phyloP scores from a whole-genome alignment of 2,329 filamentous ascomycete species.

The Claviceps cyperi region DNA sequence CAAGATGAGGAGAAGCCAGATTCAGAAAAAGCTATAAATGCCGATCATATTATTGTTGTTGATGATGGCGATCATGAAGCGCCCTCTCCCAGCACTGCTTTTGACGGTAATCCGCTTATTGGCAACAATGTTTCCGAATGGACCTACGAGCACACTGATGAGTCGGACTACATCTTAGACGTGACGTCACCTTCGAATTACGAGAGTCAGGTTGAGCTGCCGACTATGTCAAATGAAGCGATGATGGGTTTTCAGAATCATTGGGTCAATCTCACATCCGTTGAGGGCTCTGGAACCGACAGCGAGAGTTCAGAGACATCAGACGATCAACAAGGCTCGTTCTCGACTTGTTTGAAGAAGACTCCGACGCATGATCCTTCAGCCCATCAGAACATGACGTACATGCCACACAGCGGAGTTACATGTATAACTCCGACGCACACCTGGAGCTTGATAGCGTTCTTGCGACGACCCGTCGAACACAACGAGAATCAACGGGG shows the following conservation, averaged over 20 bases:
- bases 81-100: background rate
- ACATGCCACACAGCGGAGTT: conserved; percentile 20
- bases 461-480: conserved; percentile 10
- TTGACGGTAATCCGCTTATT: background rate
- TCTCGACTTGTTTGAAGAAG: conserved; percentile 3
- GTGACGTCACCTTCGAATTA: background rate
- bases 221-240: background rate
- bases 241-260: background rate
- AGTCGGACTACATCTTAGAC: background rate
- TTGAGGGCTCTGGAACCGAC: background rate
- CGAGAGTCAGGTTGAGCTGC: background rate
- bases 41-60: too few relatives aligned
- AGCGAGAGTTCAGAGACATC: background rate
- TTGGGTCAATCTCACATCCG: background rate
- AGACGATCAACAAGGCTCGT: background rate
- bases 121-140: background rate
- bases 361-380: background rate
- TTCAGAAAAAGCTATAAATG: too few relatives aligned
- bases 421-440: conserved; percentile 9
- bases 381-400: conserved; percentile 18
- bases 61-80: background rate
- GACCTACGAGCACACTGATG: background rate
- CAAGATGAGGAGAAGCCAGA: background rate
- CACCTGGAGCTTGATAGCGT: conserved; percentile 7
- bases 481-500: conserved; percentile 6